phyloP scores from a whole-genome alignment of 169 alveolate species.

The Cryptosporidium sp. region DNA sequence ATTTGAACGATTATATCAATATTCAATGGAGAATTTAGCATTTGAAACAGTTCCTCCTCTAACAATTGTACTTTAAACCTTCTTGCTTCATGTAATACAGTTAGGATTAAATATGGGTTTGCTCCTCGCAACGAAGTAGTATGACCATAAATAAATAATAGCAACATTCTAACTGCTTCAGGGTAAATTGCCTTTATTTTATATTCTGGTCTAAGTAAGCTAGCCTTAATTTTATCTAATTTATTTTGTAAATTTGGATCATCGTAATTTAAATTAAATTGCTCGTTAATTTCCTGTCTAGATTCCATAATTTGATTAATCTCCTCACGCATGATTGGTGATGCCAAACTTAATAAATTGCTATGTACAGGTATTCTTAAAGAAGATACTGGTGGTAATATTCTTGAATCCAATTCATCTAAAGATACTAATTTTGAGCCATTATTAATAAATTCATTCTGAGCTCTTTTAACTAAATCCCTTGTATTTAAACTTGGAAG shows the following conservation, averaged over 20 bases:
- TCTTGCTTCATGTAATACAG: slow-evolving; percentile 73
- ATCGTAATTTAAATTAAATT: slow-evolving; percentile 39
- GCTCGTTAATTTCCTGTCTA: slow-evolving; percentile 68
- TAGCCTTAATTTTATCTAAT: slow-evolving; percentile 57
- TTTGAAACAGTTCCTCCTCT: slow-evolving; percentile 64
- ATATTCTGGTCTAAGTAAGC: slow-evolving; percentile 71
- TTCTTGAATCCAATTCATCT: slow-evolving; percentile 30
- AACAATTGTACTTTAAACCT: slow-evolving; percentile 66
- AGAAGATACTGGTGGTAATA: slow-evolving; percentile 58
- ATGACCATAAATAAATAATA: slow-evolving; percentile 67
- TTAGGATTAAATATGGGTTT: slow-evolving; percentile 50
- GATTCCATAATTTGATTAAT: slow-evolving; percentile 73
- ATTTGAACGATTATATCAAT: slow-evolving; percentile 64
- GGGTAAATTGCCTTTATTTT: slow-evolving; percentile 73
- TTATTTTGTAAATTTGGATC: slow-evolving; percentile 38
- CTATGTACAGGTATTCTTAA: slow-evolving; percentile 73
- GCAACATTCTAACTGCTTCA: slow-evolving; percentile 69
- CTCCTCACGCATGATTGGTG: slow-evolving; percentile 74
- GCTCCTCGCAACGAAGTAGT: slow-evolving; percentile 73
- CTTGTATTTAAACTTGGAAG: slow-evolving; percentile 39
- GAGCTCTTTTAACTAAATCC: slow-evolving; percentile 59
- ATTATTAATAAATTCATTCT: slow-evolving; percentile 44
- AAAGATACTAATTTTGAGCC: background rate
- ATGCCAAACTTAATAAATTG: slow-evolving; percentile 61
- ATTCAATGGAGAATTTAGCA: slow-evolving; percentile 67